These are phyloP conservation scores for Mycena galopus DNA, from an alignment of 768 basidiomycete species.

Conservation along the genomic window DNA sequence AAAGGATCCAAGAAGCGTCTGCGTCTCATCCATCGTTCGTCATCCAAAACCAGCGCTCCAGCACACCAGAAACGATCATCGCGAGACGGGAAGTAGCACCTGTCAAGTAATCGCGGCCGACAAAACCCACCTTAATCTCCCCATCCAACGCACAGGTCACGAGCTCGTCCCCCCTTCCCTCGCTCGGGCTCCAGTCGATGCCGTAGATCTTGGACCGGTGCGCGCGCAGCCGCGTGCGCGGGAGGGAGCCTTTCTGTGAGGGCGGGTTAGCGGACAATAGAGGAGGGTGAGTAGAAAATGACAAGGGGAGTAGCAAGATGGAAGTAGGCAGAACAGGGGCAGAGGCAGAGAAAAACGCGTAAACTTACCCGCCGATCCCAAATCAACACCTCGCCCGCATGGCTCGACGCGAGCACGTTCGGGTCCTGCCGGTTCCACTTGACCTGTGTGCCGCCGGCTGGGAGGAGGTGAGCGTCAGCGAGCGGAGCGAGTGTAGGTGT, in stretches of 20 bases:
- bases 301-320: neutral
- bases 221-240: conserved; percentile 79
- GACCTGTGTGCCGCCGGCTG: conserved; percentile 92
- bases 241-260: conserved; percentile 87
- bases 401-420: conserved; percentile 90
- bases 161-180: conserved; percentile 77
- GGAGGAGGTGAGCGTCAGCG: neutral
- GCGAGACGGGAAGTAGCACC: no score
- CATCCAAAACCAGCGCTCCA: no score
- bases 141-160: conserved; percentile 96
- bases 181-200: conserved; percentile 96
- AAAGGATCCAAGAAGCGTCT: no score
- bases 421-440: conserved; percentile 95
- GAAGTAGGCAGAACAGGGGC: neutral
- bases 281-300: neutral
- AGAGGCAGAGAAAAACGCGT: neutral
- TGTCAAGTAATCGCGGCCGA: no score
- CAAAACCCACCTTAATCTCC: conserved; percentile 91
- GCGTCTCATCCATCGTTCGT: no score
- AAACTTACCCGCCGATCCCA: conserved; percentile 93
- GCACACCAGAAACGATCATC: no score
- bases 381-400: conserved; percentile 86
- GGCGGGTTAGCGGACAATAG: neutral
- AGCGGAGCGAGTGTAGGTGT: neutral
- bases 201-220: conserved; percentile 97